These are phyloP conservation scores for Dioscorea alata DNA, from an alignment of 106 monocot genomes.

Conservation along the genomic window DNA sequence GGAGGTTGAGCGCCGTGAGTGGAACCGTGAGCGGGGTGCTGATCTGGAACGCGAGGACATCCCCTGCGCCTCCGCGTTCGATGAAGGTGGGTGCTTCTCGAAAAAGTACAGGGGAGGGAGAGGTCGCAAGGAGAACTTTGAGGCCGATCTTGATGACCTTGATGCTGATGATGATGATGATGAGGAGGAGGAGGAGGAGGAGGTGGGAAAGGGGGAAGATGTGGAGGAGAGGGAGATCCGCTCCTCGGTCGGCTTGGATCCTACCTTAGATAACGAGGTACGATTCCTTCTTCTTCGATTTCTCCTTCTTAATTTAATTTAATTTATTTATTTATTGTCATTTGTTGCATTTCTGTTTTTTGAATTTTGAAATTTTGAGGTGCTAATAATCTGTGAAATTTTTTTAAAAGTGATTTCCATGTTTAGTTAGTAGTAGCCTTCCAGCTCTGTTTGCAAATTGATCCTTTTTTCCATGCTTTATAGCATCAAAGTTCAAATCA, in stretches of 20 bases:
- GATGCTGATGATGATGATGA: constrained; percentile 25
- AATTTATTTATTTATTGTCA: neutral
- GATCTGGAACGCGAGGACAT: constrained; percentile 40
- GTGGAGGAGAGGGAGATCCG: constrained; percentile 42
- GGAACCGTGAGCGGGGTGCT: constrained; percentile 54
- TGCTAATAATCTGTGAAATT: too few relatives aligned
- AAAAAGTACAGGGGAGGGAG: constrained; percentile 11
- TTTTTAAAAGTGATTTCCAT: too few relatives aligned
- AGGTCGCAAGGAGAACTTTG: constrained; percentile 7
- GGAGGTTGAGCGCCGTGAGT: constrained; percentile 74
- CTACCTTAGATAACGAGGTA: constrained; percentile 56
- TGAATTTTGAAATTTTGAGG: neutral
- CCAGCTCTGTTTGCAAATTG: too few relatives aligned
- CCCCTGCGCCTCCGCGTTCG: constrained; percentile 63
- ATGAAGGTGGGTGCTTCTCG: constrained; percentile 40
- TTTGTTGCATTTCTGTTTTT: neutral
- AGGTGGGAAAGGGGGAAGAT: neutral
- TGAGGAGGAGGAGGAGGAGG: neutral
- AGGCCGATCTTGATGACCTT: constrained; percentile 25
- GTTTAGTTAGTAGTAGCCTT: too few relatives aligned
- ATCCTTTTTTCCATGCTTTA: too few relatives aligned
- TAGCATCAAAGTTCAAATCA: too few relatives aligned
- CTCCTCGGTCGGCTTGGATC: constrained; percentile 46
- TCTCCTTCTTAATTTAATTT: neutral
- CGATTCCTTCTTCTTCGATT: neutral